Percentiles rank a stretch among this genome's conserved stretches.
Evolutionary conservation across 2,329 filamentous ascomycete genomes (phyloP).

Genomic region (Exserohilum turcica): DNA sequence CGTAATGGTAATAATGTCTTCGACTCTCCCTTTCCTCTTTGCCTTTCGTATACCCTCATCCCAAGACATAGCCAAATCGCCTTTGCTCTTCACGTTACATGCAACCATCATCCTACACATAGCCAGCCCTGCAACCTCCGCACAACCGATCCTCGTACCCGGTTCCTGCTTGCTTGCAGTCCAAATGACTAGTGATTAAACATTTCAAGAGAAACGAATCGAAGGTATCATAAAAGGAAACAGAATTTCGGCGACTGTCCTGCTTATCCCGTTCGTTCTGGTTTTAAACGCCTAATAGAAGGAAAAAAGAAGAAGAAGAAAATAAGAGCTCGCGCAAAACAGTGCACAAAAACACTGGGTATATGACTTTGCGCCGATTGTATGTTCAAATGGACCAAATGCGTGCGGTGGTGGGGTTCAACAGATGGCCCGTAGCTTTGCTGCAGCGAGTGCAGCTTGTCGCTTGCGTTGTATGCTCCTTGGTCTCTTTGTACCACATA

Average conservation of each 20-base stretch:
- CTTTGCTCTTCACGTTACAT: conserved; percentile 1
- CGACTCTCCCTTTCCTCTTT: conserved; percentile 39
- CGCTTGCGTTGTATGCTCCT: background rate
- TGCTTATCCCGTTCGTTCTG: background rate
- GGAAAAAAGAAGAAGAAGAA: conserved; percentile 5
- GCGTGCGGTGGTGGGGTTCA: background rate
- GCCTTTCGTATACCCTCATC: conserved; percentile 19
- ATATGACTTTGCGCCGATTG: conserved; percentile 12
- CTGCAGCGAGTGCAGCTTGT: background rate
- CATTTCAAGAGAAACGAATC: conserved; percentile 4
- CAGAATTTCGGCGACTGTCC: conserved; percentile 2
- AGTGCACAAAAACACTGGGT: conserved; percentile 9
- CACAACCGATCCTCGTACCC: conserved; percentile 1
- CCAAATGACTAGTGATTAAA: conserved; percentile 6
- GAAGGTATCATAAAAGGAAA: conserved; percentile 12
- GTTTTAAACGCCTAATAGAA: background rate
- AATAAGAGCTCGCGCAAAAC: background rate
- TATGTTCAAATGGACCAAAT: conserved; percentile 11
- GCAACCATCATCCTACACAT: conserved; percentile 18
- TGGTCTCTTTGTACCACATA: background rate
- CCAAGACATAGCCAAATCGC: background rate
- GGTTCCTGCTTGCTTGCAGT: background rate
- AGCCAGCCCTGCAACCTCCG: background rate
- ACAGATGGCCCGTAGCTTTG: background rate
- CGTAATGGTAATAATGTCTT: conserved; percentile 11